Base-by-base conservation (phyloP, 2,329 filamentous ascomycete genomes). In the Chalara sp. region DNA sequence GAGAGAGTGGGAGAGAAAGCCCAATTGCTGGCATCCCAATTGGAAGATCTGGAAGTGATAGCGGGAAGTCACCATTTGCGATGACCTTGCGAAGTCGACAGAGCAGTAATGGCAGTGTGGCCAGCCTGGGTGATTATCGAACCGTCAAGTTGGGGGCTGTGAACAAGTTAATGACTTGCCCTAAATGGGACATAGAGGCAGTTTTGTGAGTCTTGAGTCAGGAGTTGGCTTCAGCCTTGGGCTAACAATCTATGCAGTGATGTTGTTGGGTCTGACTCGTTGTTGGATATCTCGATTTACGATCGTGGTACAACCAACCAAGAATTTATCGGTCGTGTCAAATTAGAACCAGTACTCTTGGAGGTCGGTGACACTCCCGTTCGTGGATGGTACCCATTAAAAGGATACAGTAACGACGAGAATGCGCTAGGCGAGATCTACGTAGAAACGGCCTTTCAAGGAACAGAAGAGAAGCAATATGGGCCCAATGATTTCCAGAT, bases 31-130 rank as follows among this genome's bases (percentile, higher is more conserved):
- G 79, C 31, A 75, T 83, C 51, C 73, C 81, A 1, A 83, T 85
- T 53, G 79, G 81, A 61, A 78, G 86, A 51, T 83, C 86, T 55
- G 86, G 84, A 52, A 93, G 88, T 65, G 89, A 95, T 61, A 86
- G 84, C 32, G 88, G 90, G 31, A 81, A 86, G 48, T 21, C 21
- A 21, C 80, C 90, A 12, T 92, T 96, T 84, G 89, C 32, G n/a
- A 97, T 99, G 58, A 93, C 93, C 1, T 96, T 97, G 89, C 85
- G 86, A 63, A 97, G 91, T 68, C 84, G 93, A 50, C 93, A 97
- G 67, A 97, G 92, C 71, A 97, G 92, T 72, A 91, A 92, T 70
- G 96, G 90, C 50, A 95, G 92, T 63, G 75, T 86, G 57, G 96
- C 91, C 50, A 95, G 92, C 63, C 75, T 86, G 57, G 78, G 80